Evolutionary conservation across 2,329 filamentous ascomycete genomes (phyloP), one percentile per base, ranked within the genome.

Genomic region (Keithomyces neogunnii): DNA sequence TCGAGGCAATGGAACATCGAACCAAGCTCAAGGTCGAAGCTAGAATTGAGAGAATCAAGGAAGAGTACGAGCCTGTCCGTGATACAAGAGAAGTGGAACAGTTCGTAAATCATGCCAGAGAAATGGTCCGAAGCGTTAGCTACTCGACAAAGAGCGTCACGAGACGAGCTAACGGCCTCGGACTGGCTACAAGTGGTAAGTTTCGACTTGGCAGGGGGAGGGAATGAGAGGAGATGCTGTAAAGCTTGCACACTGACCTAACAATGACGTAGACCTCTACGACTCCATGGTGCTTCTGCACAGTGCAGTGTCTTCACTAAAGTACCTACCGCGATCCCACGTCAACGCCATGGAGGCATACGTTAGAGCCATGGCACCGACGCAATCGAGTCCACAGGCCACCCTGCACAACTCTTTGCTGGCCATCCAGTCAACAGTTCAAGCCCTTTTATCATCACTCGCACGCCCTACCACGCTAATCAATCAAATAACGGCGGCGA

Each of bases 61-160:
- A 99, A 54, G 93, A 99, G 64, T 89, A 88, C 60, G 84, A 89
- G 56, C 91, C 93, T 1, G 77, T 96, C 19, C 81, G 86, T 55
- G 88, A 93, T 56, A 81, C 92, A 46, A 81, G 84, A 31, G 92
- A 96, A 67, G 90, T 96, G 3, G 92, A 97, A 63, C 85, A 93
- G 59, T 96, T 99, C 67, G 85, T 96, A 49, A 85, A 89, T 49
- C 88, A 96, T 63, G 92, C 92, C 26, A 82, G 89, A 59, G 92
- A 97, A 51, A 91, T 90, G 68, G 85, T 99, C 39, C 84, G 90
- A 48, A 83, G 85, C 56, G 82, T 97, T 53, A 91, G 91, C 61
- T 84, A 86, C 60, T 86, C 88, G 50, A 92, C 88, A 1, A 88
- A 88, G 67, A 89, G 84, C 59, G 82, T 95, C 48, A 85, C 93